Base-by-base conservation (phyloP, 23 red algal species). In the Cyanidium caldarium region DNA sequence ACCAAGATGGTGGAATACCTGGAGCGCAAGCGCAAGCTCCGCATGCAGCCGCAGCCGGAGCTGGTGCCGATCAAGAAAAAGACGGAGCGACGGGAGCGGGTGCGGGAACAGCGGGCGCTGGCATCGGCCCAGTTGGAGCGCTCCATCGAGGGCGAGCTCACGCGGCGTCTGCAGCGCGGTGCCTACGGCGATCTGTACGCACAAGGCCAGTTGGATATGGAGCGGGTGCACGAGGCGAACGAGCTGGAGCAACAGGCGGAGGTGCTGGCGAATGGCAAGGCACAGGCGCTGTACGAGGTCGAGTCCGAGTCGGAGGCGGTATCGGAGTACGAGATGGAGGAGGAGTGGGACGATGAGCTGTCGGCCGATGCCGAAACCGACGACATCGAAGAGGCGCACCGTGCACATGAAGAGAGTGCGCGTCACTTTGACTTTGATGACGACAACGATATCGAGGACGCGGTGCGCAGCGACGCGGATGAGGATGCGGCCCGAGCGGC, bases 171-270 rank as follows among this genome's bases (percentile, higher is more conserved):
- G 39, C 37, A 74, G 44, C 69, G 56, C 17, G 84, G 84, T 14
- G 77, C 78, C 23, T 96, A 96, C 46, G 79, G 82, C 3, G 83
- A 87, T 65, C 87, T 96, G 70, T 96, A 87, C 57, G 87, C 87
- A 72, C 87, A 87, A 80, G 77, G 78, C 3, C 78, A 81, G 20
- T 66, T 81, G 26, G 70, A 88, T 40, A 87, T 87, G 42, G 84
- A 96, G 72, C 79, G 74, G 66, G 91, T 58, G 3, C n/a, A n/a
- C n/a, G n/a, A n/a, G n/a, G n/a, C n/a, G n/a, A n/a, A n/a, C n/a
- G n/a, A n/a, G n/a, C 38, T 96, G 28, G 91, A 88, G 39, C 69
- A 56, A 35, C 73, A 83, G 35, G 57, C 77, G 35, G 35, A 42
- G 40, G 16, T 3, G 58, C 15, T 56, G n/a, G n/a, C n/a, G n/a